phyloP scores from a whole-genome alignment of 208 protist species.

The Leishmania martiniquensis region DNA sequence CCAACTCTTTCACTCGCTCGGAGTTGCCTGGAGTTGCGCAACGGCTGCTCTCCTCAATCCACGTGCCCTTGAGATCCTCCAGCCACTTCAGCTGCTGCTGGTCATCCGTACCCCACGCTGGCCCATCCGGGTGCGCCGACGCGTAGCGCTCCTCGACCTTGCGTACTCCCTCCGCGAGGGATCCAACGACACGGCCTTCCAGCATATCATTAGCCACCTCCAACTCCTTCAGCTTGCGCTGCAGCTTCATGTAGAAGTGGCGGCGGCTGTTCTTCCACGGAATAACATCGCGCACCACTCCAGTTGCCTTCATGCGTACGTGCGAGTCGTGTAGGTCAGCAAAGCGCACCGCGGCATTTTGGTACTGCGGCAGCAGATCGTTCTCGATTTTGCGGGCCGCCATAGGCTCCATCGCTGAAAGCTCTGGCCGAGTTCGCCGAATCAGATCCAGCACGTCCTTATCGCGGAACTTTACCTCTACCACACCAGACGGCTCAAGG shows the following conservation, averaged over 20 bases:
- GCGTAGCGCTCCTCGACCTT: constrained; percentile 49
- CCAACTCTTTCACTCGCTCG: constrained; percentile 19
- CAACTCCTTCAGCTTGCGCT: constrained; percentile 89
- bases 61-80: constrained; percentile 22
- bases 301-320: constrained; percentile 96
- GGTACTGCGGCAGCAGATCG: constrained; percentile 90
- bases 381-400: constrained; percentile 48
- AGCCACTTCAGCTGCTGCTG: constrained; percentile 58
- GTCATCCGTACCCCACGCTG: constrained; percentile 46
- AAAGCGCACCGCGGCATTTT: constrained; percentile 95
- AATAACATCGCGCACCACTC: constrained; percentile 90
- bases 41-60: constrained; percentile 4
- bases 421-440: constrained; percentile 78
- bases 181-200: constrained; percentile 28
- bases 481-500: constrained; percentile 95
- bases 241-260: constrained; percentile 94
- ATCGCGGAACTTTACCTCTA: constrained; percentile 97
- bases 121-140: constrained; percentile 26
- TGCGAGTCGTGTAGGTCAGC: constrained; percentile 97
- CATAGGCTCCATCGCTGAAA: constrained; percentile 47
- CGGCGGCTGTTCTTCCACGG: constrained; percentile 91
- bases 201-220: constrained; percentile 64
- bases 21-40: constrained; percentile 3
- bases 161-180: constrained; percentile 45
- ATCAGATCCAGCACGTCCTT: constrained; percentile 92